phyloP scores from a whole-genome alignment of 2,329 filamentous ascomycete genomes.

The Hypomyces rosellus region DNA sequence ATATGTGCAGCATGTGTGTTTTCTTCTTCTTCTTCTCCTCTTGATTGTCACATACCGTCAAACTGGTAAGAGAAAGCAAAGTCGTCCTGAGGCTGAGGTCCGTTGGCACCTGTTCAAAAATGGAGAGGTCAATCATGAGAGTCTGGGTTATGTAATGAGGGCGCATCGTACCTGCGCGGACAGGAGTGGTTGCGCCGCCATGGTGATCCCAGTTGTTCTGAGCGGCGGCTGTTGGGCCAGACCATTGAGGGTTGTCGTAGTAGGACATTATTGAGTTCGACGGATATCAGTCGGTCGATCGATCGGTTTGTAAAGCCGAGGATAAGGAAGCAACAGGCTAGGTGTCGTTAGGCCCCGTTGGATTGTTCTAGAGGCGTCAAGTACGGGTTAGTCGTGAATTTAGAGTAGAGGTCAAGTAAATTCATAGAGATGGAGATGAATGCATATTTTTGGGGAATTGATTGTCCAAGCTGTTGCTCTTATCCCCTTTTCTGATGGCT shows the following conservation, averaged over 20 bases:
- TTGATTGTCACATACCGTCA: slow-evolving; percentile 61
- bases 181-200: slow-evolving; percentile 31
- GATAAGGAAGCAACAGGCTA: not conserved
- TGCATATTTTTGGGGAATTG: not conserved
- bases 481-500: not conserved
- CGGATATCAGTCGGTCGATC: slow-evolving; percentile 3
- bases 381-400: not conserved
- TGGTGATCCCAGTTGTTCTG: slow-evolving; percentile 43
- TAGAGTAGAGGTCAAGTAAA: not conserved
- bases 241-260: slow-evolving; percentile 39
- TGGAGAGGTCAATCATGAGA: not conserved
- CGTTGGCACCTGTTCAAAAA: slow-evolving; percentile 58
- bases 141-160: not conserved
- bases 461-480: not conserved
- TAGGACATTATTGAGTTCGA: slow-evolving; percentile 32
- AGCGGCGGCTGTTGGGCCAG: slow-evolving; percentile 19
- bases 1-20: not conserved
- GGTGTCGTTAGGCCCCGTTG: not conserved
- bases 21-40: not conserved
- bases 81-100: slow-evolving; percentile 68
- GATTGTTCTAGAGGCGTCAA: not conserved
- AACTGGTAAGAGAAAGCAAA: slow-evolving; percentile 81
- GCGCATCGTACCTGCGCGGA: slow-evolving; percentile 31
- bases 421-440: not conserved
- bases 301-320: not conserved